phyloP scores from a whole-genome alignment of 345 rosid genomes.

The Gossypium anomalum region DNA sequence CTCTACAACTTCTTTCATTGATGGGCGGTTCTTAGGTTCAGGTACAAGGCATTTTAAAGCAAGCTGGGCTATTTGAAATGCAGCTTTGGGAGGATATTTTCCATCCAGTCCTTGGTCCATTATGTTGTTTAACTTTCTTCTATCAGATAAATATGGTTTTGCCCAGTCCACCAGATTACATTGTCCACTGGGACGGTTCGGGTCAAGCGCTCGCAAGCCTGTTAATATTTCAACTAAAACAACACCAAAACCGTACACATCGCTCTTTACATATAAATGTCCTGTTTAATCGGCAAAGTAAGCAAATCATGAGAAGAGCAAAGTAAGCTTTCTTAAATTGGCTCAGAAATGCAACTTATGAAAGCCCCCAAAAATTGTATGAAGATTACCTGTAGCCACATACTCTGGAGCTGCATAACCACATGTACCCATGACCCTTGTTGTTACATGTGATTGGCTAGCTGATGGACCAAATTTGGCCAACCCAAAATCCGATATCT shows the following conservation, averaged over 20 bases:
- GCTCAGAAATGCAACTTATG: background rate
- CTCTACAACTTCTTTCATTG: constrained; percentile 78
- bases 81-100: constrained; percentile 69
- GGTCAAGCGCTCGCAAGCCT: constrained; percentile 71
- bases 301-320: constrained; percentile 8
- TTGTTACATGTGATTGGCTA: constrained; percentile 89
- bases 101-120: constrained; percentile 81
- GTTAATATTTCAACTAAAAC: constrained; percentile 85
- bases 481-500: constrained; percentile 91
- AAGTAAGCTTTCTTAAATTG: background rate
- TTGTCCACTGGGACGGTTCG: constrained; percentile 60
- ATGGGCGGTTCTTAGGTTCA: constrained; percentile 72
- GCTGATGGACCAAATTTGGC: constrained; percentile 96
- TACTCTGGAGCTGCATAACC: constrained; percentile 99
- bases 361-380: constrained; percentile 6
- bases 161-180: constrained; percentile 76
- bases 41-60: constrained; percentile 65
- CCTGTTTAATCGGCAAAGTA: constrained; percentile 45
- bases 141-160: constrained; percentile 65
- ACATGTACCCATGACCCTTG: constrained; percentile 87
- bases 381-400: constrained; percentile 72
- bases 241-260: constrained; percentile 90
- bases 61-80: constrained; percentile 60
- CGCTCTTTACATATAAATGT: constrained; percentile 92
- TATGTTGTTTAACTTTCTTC: constrained; percentile 56